Base-by-base conservation (phyloP, 2,329 filamentous ascomycete species). In the Clarireedia paspali region DNA sequence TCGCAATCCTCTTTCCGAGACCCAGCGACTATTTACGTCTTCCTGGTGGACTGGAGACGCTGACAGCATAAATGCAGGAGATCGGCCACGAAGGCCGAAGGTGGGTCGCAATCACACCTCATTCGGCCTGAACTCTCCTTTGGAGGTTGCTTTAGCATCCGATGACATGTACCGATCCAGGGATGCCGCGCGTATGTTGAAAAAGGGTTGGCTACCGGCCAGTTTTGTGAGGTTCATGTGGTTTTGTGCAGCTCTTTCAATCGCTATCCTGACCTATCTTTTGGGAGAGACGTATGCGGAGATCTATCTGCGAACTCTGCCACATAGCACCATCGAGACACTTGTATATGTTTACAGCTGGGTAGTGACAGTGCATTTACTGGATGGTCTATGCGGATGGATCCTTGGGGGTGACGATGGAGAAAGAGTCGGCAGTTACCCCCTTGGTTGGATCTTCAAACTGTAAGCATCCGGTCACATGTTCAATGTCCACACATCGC, bases 371-470 rank as follows among this genome's bases (percentile, higher is more conserved):
- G 82, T 87, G 7, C 80, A 86, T 59, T 69, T 86, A 24, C 72
- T 87, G 6, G 84, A 87, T 64, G 79, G 77, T 2, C 70, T 85
- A 56, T 85, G 83, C 0, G 83, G 82, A 1, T 87, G 82, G 81
- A 84, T 87, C 48, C 69, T 87, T 40, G 83, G 84, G 46, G 83
- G 80, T 40, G 80, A 78, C 52, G 81, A 86, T 62, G 83, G 84
- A 48, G 81, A 87, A 66, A 74, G 83, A 34, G 84, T 87, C 1
- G 83, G 83, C 40, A 85, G 81, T 66, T 87, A 87, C 64, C 84
- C 84, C n/a, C 69, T 87, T 56, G 84, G 82, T 61, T 87, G 83
- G 80, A 79, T 85, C 44, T 87, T 87, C 64, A 87, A 87, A 68
- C 75, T 87, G 79, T 85, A 67, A 71, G 79, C 10, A 17, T 12